Evolutionary conservation across 768 basidiomycete species (phyloP).

Genomic region (Melanogaster broomeanus): DNA sequence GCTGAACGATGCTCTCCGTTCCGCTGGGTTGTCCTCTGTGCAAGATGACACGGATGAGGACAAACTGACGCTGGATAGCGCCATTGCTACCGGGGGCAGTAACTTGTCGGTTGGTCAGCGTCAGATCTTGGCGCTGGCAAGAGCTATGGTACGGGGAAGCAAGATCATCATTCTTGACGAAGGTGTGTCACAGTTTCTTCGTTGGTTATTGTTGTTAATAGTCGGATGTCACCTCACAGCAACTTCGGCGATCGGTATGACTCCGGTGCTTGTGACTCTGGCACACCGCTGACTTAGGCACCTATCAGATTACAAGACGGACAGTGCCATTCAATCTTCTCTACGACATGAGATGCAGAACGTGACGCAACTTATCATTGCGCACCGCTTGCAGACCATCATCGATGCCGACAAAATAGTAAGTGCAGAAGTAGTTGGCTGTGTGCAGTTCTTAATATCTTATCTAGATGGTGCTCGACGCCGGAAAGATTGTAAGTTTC

Average conservation of each 20-base stretch:
- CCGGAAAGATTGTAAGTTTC: constrained; percentile 37
- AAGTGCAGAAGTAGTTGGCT: constrained; percentile 3
- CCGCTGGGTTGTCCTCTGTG: constrained; percentile 46
- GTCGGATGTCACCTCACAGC: constrained; percentile 21
- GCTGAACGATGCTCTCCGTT: constrained; percentile 48
- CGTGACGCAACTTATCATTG: constrained; percentile 58
- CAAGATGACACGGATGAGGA: constrained; percentile 38
- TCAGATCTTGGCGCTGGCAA: constrained; percentile 58
- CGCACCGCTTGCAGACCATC: constrained; percentile 57
- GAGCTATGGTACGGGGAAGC: constrained; percentile 57
- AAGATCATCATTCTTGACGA: constrained; percentile 62
- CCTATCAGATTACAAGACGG: constrained; percentile 51
- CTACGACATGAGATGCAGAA: constrained; percentile 47
- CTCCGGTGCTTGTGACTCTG: not conserved
- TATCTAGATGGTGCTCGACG: constrained; percentile 43
- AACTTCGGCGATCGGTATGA: constrained; percentile 43
- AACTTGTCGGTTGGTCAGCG: constrained; percentile 57
- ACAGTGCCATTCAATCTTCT: constrained; percentile 55
- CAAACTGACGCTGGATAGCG: constrained; percentile 45
- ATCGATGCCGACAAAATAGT: constrained; percentile 64
- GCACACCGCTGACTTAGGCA: not conserved
- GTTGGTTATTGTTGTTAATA: not conserved
- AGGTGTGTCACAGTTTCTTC: constrained; percentile 26
- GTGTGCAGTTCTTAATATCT: not conserved
- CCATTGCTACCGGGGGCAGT: constrained; percentile 42